These are phyloP conservation scores for Prototheca wickerhamii DNA, from an alignment of 163 green algal genomes.

Conservation along the genomic window DNA sequence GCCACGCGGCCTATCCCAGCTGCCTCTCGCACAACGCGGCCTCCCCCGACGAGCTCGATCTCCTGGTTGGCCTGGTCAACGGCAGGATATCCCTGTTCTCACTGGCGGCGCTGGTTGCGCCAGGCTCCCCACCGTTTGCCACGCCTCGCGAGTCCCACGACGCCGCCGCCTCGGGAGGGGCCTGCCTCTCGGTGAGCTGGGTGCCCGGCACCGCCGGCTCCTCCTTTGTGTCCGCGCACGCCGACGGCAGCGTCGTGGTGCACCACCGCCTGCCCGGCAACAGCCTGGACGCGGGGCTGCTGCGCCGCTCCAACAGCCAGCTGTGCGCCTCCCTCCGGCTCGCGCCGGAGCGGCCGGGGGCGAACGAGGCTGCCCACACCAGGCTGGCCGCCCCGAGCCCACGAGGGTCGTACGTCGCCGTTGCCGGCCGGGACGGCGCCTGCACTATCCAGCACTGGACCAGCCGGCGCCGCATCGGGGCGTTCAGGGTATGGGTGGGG, in stretches of 20 bases:
- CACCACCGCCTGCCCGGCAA: slow-evolving; percentile 25
- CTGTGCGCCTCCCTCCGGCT: too few relatives aligned
- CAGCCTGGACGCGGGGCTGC: slow-evolving; percentile 19
- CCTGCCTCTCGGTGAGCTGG: slow-evolving; percentile 25
- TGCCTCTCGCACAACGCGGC: slow-evolving; percentile 5
- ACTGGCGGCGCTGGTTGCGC: slow-evolving; percentile 15
- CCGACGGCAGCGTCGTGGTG: slow-evolving; percentile 25
- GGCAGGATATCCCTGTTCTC: slow-evolving; percentile 27
- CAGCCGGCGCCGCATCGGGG: too few relatives aligned
- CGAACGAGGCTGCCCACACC: too few relatives aligned
- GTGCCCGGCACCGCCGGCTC: slow-evolving; percentile 20
- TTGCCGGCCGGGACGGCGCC: too few relatives aligned
- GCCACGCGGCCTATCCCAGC: slow-evolving; percentile 9
- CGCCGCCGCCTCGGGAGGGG: not conserved
- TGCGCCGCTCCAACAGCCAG: slow-evolving; percentile 17
- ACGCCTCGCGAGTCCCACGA: not conserved
- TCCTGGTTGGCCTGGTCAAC: slow-evolving; percentile 29
- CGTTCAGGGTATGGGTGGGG: too few relatives aligned
- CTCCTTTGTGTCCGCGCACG: slow-evolving; percentile 30
- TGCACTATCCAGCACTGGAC: too few relatives aligned
- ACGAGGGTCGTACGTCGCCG: too few relatives aligned
- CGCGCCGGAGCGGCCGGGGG: too few relatives aligned
- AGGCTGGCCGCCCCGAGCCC: too few relatives aligned
- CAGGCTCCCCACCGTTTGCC: not conserved
- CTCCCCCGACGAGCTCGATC: slow-evolving; percentile 26